These are phyloP conservation scores for Metschnikowia arizonensis DNA, from an alignment of 805 yeast species.

Conservation along the genomic window DNA sequence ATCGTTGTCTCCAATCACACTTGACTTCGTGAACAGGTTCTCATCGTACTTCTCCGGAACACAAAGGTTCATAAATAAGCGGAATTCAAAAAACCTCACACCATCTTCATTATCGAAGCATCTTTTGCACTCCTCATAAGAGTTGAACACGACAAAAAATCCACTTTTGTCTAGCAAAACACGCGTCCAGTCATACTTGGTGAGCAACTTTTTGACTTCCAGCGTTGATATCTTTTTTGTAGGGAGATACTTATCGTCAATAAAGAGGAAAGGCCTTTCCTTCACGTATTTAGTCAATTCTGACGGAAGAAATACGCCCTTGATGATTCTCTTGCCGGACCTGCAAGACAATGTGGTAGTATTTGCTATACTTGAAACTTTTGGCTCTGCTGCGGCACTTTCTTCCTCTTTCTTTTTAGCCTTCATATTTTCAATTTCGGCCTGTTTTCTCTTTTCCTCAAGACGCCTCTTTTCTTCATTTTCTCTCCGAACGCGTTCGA, in stretches of 20 bases:
- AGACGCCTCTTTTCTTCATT: constrained; percentile 9
- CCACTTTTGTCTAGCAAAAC: constrained; percentile 63
- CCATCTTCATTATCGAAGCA: constrained; percentile 65
- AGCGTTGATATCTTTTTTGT: constrained; percentile 45
- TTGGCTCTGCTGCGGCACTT: neutral
- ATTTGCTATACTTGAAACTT: constrained; percentile 22
- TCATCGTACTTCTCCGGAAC: constrained; percentile 43
- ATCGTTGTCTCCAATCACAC: constrained; percentile 20
- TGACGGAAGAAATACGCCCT: constrained; percentile 42
- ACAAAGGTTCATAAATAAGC: constrained; percentile 55
- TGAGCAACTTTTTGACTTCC: constrained; percentile 57
- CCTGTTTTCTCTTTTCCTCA: neutral
- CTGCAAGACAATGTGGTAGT: constrained; percentile 33
- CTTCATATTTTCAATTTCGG: neutral
- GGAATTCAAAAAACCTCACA: constrained; percentile 41
- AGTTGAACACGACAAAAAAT: constrained; percentile 66
- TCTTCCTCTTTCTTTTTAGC: constrained; percentile 7
- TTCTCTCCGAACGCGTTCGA: constrained; percentile 24
- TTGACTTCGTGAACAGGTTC: constrained; percentile 15
- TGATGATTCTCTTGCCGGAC: constrained; percentile 27
- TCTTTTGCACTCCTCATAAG: constrained; percentile 50
- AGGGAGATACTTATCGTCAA: constrained; percentile 48
- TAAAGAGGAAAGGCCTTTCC: constrained; percentile 54
- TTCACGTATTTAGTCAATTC: constrained; percentile 48
- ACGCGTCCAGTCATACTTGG: constrained; percentile 61